Percentiles rank a stretch among this genome's conserved stretches.
phyloP scores from a whole-genome alignment of 441 rosid species.

The Syzygium malaccense region DNA sequence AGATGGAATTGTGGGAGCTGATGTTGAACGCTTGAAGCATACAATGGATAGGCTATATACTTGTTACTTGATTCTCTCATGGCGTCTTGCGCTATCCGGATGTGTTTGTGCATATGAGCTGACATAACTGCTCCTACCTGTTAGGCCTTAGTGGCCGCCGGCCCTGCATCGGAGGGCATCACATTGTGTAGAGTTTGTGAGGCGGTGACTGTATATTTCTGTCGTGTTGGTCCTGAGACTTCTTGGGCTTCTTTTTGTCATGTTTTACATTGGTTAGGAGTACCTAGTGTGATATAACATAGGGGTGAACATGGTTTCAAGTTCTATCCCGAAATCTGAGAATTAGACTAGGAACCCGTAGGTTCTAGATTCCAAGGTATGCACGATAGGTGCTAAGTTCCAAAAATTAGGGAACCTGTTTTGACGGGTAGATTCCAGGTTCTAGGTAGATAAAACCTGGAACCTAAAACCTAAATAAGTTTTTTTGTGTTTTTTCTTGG shows the following conservation, averaged over 20 bases:
- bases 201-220: background rate
- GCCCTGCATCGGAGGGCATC: background rate
- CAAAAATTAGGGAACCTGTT: no score
- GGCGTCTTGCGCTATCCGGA: background rate
- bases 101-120: background rate
- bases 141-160: background rate
- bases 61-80: slow-evolving; percentile 27
- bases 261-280: background rate
- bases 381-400: rapidly evolving
- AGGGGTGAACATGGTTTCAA: no score
- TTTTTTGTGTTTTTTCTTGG: no score
- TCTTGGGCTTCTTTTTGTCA: background rate
- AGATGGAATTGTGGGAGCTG: slow-evolving; percentile 62
- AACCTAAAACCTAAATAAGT: no score
- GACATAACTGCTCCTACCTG: background rate
- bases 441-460: no score
- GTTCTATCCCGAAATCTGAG: rapidly evolving
- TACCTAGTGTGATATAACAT: background rate
- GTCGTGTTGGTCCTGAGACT: background rate
- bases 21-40: slow-evolving; percentile 37
- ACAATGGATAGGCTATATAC: slow-evolving; percentile 53
- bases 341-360: rapidly evolving
- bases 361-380: rapidly evolving
- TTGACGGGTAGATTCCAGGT: no score
- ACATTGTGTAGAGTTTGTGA: background rate